Evolutionary conservation across 2,329 filamentous ascomycete species (phyloP).

Genomic region (Fusarium metavorans): DNA sequence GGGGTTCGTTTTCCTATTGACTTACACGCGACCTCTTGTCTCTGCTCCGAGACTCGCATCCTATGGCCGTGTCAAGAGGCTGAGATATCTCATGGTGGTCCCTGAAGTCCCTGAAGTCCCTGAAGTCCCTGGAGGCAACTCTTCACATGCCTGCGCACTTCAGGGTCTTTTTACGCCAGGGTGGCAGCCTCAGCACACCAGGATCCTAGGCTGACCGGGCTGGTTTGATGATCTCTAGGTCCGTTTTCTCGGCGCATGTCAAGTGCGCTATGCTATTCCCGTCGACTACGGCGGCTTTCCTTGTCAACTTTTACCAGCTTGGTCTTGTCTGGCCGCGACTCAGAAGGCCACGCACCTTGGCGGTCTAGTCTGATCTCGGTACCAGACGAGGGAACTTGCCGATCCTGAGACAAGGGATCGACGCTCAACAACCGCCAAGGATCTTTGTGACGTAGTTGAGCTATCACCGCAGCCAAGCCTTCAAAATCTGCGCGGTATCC

Average conservation of each 20-base stretch:
- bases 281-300: conserved; percentile 26
- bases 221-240: conserved; percentile 10
- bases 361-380: conserved; percentile 6
- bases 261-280: conserved; percentile 12
- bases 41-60: background rate
- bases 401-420: conserved; percentile 30
- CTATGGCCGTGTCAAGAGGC: background rate
- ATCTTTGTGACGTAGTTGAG: conserved; percentile 22
- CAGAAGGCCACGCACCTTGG: conserved; percentile 7
- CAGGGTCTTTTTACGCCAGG: conserved; percentile 1
- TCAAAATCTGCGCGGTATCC: background rate
- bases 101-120: conserved; percentile 1
- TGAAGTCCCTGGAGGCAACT: conserved; percentile 3
- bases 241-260: conserved; percentile 14
- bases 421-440: conserved; percentile 6
- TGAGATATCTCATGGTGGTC: background rate
- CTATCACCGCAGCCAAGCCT: conserved; percentile 11
- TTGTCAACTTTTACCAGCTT: conserved; percentile 6
- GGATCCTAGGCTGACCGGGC: conserved; percentile 5
- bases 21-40: conserved; percentile 6
- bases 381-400: conserved; percentile 16
- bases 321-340: background rate
- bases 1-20: background rate
- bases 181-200: conserved; percentile 2
- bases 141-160: conserved; percentile 9